Base-by-base conservation (phyloP, 2,329 filamentous ascomycete genomes). In the Leptographium lundbergii region DNA sequence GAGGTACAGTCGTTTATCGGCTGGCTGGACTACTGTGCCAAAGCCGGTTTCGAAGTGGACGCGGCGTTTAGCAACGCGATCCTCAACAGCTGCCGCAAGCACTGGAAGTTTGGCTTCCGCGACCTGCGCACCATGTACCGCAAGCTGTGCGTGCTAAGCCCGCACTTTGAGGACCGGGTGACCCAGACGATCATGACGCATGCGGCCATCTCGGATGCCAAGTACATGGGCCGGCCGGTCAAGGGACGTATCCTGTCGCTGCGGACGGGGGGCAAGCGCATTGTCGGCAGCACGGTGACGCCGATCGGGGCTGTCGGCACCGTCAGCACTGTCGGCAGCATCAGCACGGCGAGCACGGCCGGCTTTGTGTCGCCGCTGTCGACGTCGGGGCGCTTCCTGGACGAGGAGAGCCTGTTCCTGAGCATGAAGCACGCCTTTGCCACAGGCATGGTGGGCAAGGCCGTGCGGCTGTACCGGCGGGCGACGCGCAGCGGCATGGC, bases 351-450 rank as follows among this genome's bases (percentile, higher is more conserved):
- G 32, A 51, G 42, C 24, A 51, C 9, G 22, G 11, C 10, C 48
- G 13, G 48, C 39, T 22, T n/a, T 13, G 36, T 48, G 3, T 59
- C 54, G 42, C 53, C 63, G 24, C 53, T 67, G 14, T 22, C 22
- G 24, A 27, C 17, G 5, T 62, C 69, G 2, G 60, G 66, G 39
- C 68, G 66, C 61, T 66, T 64, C 32, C 65, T 64, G n/a, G 64
- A 69, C 56, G 65, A 65, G 19, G 60, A 68, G 14, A 69, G 72
- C 2, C 65, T 76, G 5, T 67, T 69, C 54, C 64, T 70, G 54
- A 66, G 67, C 53, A 78, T 80, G 76, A 74, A 72, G 51, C 67
- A 71, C 36, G 68, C 71, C 24, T 62, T 77, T 14, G 64, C 66
- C 1, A 59, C 64, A 2, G 66, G 69, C 13, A 66, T 69, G 6